Conservation (phyloP, 2,329 filamentous ascomycete species). For the Venturia carpophila region DNA sequence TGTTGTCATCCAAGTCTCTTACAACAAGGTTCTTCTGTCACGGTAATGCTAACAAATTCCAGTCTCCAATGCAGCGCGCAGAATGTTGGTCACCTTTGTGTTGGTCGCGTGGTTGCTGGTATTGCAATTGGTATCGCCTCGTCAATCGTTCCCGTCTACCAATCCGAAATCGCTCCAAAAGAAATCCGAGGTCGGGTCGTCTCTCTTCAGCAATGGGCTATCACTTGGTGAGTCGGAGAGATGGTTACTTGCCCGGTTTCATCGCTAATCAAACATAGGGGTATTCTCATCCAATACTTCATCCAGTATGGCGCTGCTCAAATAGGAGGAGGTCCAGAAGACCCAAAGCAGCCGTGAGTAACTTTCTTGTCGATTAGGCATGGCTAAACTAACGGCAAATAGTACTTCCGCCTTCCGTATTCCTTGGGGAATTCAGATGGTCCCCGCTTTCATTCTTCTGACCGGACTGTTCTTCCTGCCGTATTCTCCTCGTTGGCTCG, state of each 20-base stretch:
- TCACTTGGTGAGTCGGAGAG: conserved; percentile 43
- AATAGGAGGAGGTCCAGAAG: conserved; percentile 39
- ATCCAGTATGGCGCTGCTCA: conserved; percentile 57
- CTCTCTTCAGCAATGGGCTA: conserved; percentile 56
- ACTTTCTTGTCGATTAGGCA: neutral
- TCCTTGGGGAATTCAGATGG: conserved; percentile 38
- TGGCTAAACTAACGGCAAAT: neutral
- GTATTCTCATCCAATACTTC: conserved; percentile 56
- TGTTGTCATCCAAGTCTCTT: neutral
- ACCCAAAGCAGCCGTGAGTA: conserved; percentile 34
- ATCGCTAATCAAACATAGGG: conserved; percentile 23
- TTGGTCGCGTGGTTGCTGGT: conserved; percentile 75
- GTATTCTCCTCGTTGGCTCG: conserved; percentile 60
- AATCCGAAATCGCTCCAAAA: conserved; percentile 65
- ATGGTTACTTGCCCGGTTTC: neutral
- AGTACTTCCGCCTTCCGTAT: conserved; percentile 32
- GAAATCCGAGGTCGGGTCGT: conserved; percentile 48
- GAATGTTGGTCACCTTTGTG: conserved; percentile 37
- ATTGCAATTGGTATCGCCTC: conserved; percentile 81
- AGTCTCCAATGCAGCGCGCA: conserved; percentile 32
- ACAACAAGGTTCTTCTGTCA: neutral
- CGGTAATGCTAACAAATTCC: neutral
- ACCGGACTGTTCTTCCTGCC: conserved; percentile 36
- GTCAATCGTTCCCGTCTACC: conserved; percentile 87
- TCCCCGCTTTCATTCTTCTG: conserved; percentile 34